Evolutionary conservation across 1,284 basidiomycete species (phyloP), one percentile per base, ranked within the genome.

Genomic region (Naganishia albida): DNA sequence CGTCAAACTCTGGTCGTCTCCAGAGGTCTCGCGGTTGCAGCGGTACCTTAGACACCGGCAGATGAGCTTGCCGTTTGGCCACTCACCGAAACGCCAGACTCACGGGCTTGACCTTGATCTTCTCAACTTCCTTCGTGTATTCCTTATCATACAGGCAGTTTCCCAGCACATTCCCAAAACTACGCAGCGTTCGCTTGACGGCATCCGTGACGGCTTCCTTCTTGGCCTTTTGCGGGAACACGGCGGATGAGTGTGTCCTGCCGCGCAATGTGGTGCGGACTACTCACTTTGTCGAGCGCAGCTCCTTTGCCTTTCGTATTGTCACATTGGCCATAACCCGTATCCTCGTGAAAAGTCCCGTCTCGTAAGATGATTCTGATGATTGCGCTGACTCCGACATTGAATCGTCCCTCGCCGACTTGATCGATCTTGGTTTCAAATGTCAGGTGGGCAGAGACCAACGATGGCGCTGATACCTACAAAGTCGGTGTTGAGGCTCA

Each of bases 191-290:
- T 40, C 95, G 87, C 79, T 99, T 99, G 52, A 95, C 81, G 0
- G 85, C 94, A 72, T 99, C 95, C 0, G 95, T 99, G 0, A 97
- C 89, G 0, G 96, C 93, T 75, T 98, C 95, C 75, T 99, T 99
- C 83, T 96, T 95, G 72, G 90, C 92, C 93, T 97, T 72, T 12
- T 7, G 23, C 3, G 25, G 1, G n/a, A 20, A 28, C 23, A 48
- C 7, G n/a, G n/a, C 2, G 26, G 6, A 42, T 39, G 13, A 52
- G 50, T 20, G 49, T 52, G 25, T 16, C 25, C 15, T 26, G 30
- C 3, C 7, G 38, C 23, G 20, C 25, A 63, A 68, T n/a, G 7
- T 6, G 26, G 26, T 46, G 2, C 38, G 13, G 44, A 40, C 6
- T 38, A 16, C 28, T 39, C 65, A 93, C 95, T 85, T 99, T 99